Percentiles rank a stretch among this genome's conserved stretches.
phyloP scores from a whole-genome alignment of 306 rosid genomes.

The Luffa aegyptiaca region DNA sequence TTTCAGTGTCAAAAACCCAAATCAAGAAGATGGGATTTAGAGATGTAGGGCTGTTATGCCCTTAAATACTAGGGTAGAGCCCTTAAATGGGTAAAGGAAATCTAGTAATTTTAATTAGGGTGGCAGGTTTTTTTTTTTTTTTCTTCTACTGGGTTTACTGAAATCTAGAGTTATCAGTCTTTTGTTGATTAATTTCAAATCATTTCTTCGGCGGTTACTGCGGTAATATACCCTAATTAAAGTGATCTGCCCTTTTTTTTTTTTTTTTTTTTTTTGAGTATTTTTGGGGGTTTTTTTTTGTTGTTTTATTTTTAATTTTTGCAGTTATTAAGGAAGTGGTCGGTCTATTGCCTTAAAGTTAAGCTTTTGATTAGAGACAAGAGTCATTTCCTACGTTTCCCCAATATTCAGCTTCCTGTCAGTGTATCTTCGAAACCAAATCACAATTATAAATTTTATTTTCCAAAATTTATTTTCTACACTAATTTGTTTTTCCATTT shows the following conservation, averaged over 20 bases:
- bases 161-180: slow-evolving; percentile 30
- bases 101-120: slow-evolving; percentile 20
- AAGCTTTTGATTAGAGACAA: slow-evolving; percentile 13
- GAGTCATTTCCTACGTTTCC: slow-evolving; percentile 13
- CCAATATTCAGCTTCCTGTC: neutral
- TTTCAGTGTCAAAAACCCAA: neutral
- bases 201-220: slow-evolving; percentile 50
- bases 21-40: neutral
- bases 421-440: neutral
- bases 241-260: neutral
- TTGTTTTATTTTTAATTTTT: slow-evolving; percentile 15
- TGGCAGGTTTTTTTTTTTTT: slow-evolving; percentile 14
- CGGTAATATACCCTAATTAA: slow-evolving; percentile 17
- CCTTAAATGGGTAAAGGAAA: neutral
- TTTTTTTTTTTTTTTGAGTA: neutral
- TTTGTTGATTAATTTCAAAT: slow-evolving; percentile 25
- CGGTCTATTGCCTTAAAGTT: slow-evolving; percentile 54
- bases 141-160: slow-evolving; percentile 31
- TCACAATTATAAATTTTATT: neutral
- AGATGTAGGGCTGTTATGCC: slow-evolving; percentile 1
- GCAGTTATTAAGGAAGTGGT: slow-evolving; percentile 72
- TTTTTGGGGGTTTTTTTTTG: neutral
- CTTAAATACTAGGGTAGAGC: neutral
- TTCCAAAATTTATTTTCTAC: neutral
- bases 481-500: neutral